Percentiles rank a stretch among this genome's conserved stretches.
Conservation (phyloP, 257 asterid species). For the Solanum chmielewskii region DNA sequence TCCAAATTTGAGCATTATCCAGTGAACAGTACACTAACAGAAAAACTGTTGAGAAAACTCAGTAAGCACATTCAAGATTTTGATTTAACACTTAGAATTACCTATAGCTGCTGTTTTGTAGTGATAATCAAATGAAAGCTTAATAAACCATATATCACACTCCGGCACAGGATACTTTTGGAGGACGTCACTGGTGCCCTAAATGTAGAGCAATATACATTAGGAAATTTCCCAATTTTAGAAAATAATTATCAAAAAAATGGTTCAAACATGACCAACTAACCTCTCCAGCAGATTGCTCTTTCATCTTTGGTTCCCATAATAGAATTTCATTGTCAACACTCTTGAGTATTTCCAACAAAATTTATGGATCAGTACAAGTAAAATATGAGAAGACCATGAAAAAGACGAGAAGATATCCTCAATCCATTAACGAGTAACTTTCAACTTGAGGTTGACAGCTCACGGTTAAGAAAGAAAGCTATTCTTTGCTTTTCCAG, state of each 20-base stretch:
- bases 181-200: conserved; percentile 93
- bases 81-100: conserved; percentile 9
- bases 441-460: not conserved
- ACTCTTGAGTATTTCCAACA: conserved; percentile 50
- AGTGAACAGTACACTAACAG: not conserved
- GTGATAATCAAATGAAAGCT: conserved; percentile 86
- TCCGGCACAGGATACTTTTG: conserved; percentile 97
- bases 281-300: conserved; percentile 96
- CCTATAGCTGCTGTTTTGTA: conserved; percentile 80
- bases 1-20: not conserved
- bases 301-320: conserved; percentile 98
- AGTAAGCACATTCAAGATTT: not conserved
- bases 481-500: not conserved
- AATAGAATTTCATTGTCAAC: conserved; percentile 91
- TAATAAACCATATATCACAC: conserved; percentile 96
- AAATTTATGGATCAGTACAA: not conserved
- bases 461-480: not conserved
- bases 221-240: not conserved
- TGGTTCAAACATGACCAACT: conserved; percentile 9
- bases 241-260: not conserved
- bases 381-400: not conserved
- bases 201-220: conserved; percentile 14
- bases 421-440: not conserved
- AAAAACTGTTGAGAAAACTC: not conserved
- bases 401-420: not conserved